Conservation (phyloP, 495 filamentous ascomycete genomes). For the Neurospora terricola region DNA sequence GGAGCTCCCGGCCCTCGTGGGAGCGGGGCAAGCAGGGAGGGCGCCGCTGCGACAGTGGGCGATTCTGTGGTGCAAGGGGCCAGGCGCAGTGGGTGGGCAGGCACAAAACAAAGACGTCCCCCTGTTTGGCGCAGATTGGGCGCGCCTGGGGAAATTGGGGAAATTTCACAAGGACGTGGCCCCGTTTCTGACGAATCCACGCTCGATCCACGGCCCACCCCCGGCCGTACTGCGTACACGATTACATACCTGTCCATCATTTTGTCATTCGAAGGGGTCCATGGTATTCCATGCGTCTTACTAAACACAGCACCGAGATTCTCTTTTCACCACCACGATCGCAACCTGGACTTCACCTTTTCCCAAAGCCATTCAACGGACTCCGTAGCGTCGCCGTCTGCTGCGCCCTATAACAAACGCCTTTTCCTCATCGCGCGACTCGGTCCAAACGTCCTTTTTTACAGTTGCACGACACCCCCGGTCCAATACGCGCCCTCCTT, state of each 20-base stretch:
- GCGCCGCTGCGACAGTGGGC: background rate
- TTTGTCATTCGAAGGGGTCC: background rate
- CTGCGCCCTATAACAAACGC: background rate
- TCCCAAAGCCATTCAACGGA: background rate
- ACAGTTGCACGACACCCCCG: conserved; percentile 3
- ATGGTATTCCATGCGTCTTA: background rate
- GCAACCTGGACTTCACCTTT: background rate
- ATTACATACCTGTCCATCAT: background rate
- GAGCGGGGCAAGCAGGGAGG: background rate
- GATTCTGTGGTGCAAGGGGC: background rate
- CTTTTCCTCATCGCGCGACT: background rate
- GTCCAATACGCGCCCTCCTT: background rate
- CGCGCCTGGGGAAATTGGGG: background rate
- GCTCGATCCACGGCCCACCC: background rate
- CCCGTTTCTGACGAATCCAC: background rate
- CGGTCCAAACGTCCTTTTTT: conserved; percentile 4
- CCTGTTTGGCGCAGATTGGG: background rate
- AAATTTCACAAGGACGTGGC: background rate
- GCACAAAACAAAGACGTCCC: background rate
- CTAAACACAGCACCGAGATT: background rate
- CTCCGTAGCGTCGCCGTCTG: background rate
- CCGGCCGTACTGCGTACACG: too few species aligned
- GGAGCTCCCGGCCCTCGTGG: background rate
- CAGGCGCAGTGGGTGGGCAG: background rate
- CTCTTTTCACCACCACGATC: background rate